Evolutionary conservation across 208 protist genomes (phyloP), one percentile per base, ranked within the genome.

Genomic region (Vickermania spadyakhi): DNA sequence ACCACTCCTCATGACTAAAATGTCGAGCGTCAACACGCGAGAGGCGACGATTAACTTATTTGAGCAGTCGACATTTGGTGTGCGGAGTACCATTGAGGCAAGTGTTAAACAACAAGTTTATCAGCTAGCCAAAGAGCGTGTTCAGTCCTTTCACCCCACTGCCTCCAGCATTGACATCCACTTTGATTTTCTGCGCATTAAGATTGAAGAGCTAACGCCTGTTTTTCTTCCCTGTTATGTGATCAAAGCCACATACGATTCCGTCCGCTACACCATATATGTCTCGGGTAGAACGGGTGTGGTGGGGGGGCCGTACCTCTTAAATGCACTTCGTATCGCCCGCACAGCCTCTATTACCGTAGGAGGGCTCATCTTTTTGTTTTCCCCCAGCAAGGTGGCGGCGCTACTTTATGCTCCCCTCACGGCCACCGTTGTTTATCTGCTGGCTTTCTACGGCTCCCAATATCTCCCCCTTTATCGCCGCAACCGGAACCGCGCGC

Each of bases 191-290:
- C 71, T 95, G 23, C 49, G 75, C 2, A 72, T 92, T 28, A 60
- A 66, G 28, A 55, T 92, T 7, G 74, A 83, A 28, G 72, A 85
- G 27, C 75, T 92, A 21, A 87, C 70, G 13, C 85, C 88, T 11
- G 75, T 79, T 18, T 91, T 92, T 54, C 66, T 95, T 28, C 84
- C 88, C 27, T 90, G 82, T 66, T 95, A 84, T 67, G 73, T 91
- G 2, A 74, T 95, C n/a, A 86, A 89, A 60, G 75, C 79, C 0
- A 27, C 56, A 21, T 95, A 92, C 72, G 83, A 91, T 60, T 56
- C 41, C 14, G 70, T 89, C 61, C 60, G 66, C 50, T 95, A 95
- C 68, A 91, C 73, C 0, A 66, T 95, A 4, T 91, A 89, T 53
- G 88, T 94, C 2, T 84, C 71, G 25, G 88, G 88, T 18, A 23